Percentiles rank a stretch among this genome's conserved stretches.
phyloP scores from a whole-genome alignment of 2,329 filamentous ascomycete species.

The Fusarium chaquense region DNA sequence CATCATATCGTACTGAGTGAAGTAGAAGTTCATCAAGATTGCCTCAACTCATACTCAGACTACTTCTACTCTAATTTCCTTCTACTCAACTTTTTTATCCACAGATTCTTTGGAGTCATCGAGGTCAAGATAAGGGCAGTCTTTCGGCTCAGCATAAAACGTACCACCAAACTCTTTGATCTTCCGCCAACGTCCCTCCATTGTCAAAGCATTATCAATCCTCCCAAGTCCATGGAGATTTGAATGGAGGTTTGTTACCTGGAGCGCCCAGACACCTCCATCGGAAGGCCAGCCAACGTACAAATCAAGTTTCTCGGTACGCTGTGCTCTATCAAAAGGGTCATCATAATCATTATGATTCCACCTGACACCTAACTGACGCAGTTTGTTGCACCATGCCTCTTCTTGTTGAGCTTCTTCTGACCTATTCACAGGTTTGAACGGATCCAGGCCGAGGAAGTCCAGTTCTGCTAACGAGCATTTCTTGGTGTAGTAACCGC shows the following conservation, averaged over 20 bases:
- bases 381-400: background rate
- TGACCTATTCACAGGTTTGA: background rate
- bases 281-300: background rate
- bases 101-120: background rate
- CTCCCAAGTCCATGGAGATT: background rate
- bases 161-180: background rate
- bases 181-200: background rate
- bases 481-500: background rate
- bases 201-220: background rate
- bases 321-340: background rate
- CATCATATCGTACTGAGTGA: too few species aligned
- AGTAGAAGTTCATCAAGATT: too few species aligned
- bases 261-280: background rate
- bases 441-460: background rate
- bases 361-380: background rate
- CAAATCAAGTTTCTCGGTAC: background rate
- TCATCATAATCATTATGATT: background rate
- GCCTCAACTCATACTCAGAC: too few species aligned
- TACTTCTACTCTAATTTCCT: too few species aligned
- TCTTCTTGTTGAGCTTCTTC: background rate
- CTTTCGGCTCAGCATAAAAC: background rate
- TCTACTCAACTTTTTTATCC: too few species aligned
- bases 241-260: background rate
- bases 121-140: background rate
- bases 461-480: slow-evolving; percentile 1